A percentile compares a stretch with the other conserved stretches of the same genome.
Conservation (phyloP, 2,329 filamentous ascomycete species). For the Cordyceps cateniannulata region DNA sequence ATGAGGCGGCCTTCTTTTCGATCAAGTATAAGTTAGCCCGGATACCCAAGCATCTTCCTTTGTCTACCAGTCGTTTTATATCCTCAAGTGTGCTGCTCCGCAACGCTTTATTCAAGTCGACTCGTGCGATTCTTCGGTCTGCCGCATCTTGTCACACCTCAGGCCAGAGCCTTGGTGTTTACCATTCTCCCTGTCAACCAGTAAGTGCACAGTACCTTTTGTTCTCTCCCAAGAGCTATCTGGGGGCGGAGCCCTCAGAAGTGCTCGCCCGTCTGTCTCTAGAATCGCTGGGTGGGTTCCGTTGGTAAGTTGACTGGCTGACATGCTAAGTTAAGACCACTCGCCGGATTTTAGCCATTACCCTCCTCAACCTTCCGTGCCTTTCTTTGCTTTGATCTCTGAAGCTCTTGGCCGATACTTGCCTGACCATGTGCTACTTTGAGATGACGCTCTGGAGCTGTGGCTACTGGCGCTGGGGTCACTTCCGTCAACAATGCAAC, state of each 20-base stretch:
- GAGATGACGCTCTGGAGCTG: slow-evolving; percentile 81
- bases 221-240: not conserved
- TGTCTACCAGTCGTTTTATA: slow-evolving; percentile 1
- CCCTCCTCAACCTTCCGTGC: not conserved
- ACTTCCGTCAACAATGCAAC: slow-evolving; percentile 86
- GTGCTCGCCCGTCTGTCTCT: slow-evolving; percentile 1
- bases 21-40: slow-evolving; percentile 35
- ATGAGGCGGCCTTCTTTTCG: slow-evolving; percentile 17
- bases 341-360: slow-evolving; percentile 10
- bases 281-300: slow-evolving; percentile 13
- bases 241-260: not conserved
- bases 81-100: not conserved
- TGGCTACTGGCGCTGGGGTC: slow-evolving; percentile 91
- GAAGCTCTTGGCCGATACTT: slow-evolving; percentile 9
- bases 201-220: slow-evolving; percentile 1
- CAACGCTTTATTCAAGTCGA: slow-evolving; percentile 1
- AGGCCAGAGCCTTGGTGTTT: not conserved
- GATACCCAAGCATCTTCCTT: slow-evolving; percentile 19
- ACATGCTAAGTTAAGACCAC: slow-evolving; percentile 6
- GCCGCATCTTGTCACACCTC: not conserved
- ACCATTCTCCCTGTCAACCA: not conserved
- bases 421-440: slow-evolving; percentile 81
- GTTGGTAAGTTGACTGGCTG: slow-evolving; percentile 12
- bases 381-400: slow-evolving; percentile 12
- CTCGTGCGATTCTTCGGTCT: not conserved